Evolutionary conservation across 805 yeast genomes (phyloP).

Genomic region (Monosporozyma unispora): DNA sequence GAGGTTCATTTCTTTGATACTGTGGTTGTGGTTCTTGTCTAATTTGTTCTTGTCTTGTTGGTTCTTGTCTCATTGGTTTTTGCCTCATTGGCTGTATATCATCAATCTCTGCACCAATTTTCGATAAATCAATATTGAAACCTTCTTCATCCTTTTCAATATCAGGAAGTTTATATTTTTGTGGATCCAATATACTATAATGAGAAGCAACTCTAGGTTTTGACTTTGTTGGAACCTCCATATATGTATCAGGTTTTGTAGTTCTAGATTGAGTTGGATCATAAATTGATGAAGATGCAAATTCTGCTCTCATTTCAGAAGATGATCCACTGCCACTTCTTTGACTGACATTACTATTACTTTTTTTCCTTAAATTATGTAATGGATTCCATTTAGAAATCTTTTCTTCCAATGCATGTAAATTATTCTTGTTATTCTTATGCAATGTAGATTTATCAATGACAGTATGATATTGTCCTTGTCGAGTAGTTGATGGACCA

Average conservation of each 20-base stretch:
- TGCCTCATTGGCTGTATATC: slow-evolving; percentile 6
- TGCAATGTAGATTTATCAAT: slow-evolving; percentile 17
- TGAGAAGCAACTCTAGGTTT: slow-evolving; percentile 8
- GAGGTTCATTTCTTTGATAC: slow-evolving; percentile 2
- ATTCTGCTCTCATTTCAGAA: background rate
- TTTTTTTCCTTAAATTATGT: slow-evolving; percentile 21
- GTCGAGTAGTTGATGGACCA: slow-evolving; percentile 2
- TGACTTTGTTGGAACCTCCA: background rate
- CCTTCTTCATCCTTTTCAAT: slow-evolving; percentile 18
- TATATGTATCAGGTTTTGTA: background rate
- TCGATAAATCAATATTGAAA: slow-evolving; percentile 15
- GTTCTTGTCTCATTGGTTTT: slow-evolving; percentile 4
- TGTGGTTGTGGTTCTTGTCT: background rate
- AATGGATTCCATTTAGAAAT: slow-evolving; percentile 27
- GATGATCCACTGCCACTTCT: slow-evolving; percentile 10
- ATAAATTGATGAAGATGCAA: slow-evolving; percentile 3
- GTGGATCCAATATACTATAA: slow-evolving; percentile 10
- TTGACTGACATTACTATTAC: slow-evolving; percentile 11
- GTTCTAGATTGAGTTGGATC: background rate
- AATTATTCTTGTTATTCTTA: slow-evolving; percentile 12
- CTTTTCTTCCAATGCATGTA: slow-evolving; percentile 20
- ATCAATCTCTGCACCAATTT: slow-evolving; percentile 5
- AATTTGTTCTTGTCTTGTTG: too few species aligned
- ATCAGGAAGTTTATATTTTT: slow-evolving; percentile 19
- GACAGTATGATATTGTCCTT: slow-evolving; percentile 20